Conservation (phyloP, 1,284 basidiomycete species). For the Amylostereum chailletii region DNA sequence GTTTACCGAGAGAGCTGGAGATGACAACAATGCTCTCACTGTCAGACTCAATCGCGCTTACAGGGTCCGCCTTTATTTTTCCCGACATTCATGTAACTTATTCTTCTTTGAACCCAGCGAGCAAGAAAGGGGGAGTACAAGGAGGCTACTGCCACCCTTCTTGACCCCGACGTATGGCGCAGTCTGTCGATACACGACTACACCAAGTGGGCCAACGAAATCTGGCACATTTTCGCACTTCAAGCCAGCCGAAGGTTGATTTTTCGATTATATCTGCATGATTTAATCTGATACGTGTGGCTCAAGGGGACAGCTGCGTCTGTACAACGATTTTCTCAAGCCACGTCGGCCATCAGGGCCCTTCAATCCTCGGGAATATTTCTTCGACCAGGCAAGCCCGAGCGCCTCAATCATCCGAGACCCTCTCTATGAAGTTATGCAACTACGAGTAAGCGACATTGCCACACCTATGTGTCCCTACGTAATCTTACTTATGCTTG, state of each 20-base stretch:
- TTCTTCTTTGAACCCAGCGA: conserved; percentile 28
- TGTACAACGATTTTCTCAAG: conserved; percentile 56
- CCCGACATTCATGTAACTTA: neutral
- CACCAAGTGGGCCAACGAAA: conserved; percentile 56
- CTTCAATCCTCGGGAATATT: conserved; percentile 47
- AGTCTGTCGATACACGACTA: conserved; percentile 58
- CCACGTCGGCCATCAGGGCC: conserved; percentile 45
- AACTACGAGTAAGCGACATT: conserved; percentile 42
- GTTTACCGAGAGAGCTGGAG: conserved; percentile 47
- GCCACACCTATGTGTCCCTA: neutral
- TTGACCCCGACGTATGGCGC: conserved; percentile 64
- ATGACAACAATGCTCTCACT: conserved; percentile 53
- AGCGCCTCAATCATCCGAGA: conserved; percentile 46
- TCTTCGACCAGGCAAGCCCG: conserved; percentile 23
- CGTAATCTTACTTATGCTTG: neutral
- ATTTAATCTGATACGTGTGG: neutral
- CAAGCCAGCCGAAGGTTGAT: conserved; percentile 57
- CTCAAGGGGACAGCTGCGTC: conserved; percentile 50
- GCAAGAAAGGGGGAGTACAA: conserved; percentile 63
- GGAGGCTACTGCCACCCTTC: conserved; percentile 49
- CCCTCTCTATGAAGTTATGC: conserved; percentile 53
- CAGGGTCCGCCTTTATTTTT: conserved; percentile 31
- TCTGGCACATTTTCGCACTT: conserved; percentile 68
- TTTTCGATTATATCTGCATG: neutral
- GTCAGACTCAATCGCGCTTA: conserved; percentile 57